These are phyloP conservation scores for Cymbopogon flexuosus DNA, from an alignment of 202 grass and related monocot species.

Conservation along the genomic window DNA sequence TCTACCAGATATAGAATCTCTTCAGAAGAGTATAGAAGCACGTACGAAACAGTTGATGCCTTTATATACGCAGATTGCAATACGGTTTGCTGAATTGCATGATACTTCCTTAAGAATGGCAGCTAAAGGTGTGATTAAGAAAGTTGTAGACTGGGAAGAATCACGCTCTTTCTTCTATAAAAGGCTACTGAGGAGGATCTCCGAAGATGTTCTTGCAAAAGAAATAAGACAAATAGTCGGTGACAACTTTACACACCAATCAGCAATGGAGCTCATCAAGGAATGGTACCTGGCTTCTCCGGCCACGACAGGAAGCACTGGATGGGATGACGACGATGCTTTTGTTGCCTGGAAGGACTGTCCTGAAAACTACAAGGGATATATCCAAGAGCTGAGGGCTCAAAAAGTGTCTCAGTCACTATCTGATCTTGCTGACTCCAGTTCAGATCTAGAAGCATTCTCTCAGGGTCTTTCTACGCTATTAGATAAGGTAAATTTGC, in stretches of 20 bases:
- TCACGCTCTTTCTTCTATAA: slow-evolving; percentile 72
- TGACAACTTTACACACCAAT: slow-evolving; percentile 44
- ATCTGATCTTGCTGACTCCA: slow-evolving; percentile 39
- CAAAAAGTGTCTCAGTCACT: slow-evolving; percentile 55
- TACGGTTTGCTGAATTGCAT: slow-evolving; percentile 71
- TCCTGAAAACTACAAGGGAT: slow-evolving; percentile 53
- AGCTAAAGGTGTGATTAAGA: slow-evolving; percentile 59
- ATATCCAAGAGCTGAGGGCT: slow-evolving; percentile 58
- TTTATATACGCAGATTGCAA: slow-evolving; percentile 71
- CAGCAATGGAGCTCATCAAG: slow-evolving; percentile 54
- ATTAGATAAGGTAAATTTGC: slow-evolving; percentile 60
- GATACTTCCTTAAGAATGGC: slow-evolving; percentile 75
- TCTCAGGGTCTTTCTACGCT: slow-evolving; percentile 55
- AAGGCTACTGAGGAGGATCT: slow-evolving; percentile 54
- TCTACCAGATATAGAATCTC: slow-evolving; percentile 28
- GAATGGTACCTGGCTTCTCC: slow-evolving; percentile 58
- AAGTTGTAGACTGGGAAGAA: slow-evolving; percentile 69
- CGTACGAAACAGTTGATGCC: slow-evolving; percentile 65
- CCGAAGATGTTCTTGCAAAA: slow-evolving; percentile 52
- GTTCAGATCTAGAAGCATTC: slow-evolving; percentile 56
- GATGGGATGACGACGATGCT: slow-evolving; percentile 73
- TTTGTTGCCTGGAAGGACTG: slow-evolving; percentile 70
- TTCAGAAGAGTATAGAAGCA: slow-evolving; percentile 55
- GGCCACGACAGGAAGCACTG: slow-evolving; percentile 17
- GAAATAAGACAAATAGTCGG: slow-evolving; percentile 52